phyloP scores from a whole-genome alignment of 1,284 basidiomycete genomes.

The Microstroma glucosiphilum region DNA sequence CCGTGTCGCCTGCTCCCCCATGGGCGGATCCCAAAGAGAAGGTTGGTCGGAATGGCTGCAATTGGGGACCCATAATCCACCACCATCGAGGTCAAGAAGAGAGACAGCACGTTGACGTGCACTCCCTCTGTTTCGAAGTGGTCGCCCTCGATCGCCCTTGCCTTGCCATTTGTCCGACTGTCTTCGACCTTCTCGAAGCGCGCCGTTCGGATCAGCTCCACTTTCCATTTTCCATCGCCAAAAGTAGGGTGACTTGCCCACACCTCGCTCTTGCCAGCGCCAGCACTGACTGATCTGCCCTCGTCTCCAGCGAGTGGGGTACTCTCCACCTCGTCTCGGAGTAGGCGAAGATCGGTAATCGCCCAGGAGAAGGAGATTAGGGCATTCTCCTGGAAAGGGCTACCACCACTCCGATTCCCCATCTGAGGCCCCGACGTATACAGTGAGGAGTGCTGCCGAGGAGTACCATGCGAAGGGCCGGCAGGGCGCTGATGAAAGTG shows the following conservation, averaged over 20 bases:
- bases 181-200: neutral
- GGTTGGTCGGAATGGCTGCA: slow-evolving; percentile 27
- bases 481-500: too few relatives aligned
- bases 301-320: slow-evolving; percentile 28
- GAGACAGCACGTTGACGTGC: slow-evolving; percentile 29
- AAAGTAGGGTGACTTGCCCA: slow-evolving; percentile 46
- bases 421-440: too few relatives aligned
- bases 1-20: neutral
- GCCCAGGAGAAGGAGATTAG: slow-evolving; percentile 40
- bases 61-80: slow-evolving; percentile 29
- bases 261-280: slow-evolving; percentile 36
- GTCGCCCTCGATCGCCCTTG: neutral
- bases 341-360: slow-evolving; percentile 30
- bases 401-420: too few relatives aligned
- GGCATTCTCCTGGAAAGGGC: slow-evolving; percentile 32
- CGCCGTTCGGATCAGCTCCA: slow-evolving; percentile 37
- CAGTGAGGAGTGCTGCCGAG: too few relatives aligned
- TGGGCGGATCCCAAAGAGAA: slow-evolving; percentile 36
- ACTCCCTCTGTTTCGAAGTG: neutral
- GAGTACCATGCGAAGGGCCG: too few relatives aligned
- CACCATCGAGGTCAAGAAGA: slow-evolving; percentile 33
- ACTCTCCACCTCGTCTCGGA: slow-evolving; percentile 39
- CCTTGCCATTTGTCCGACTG: neutral
- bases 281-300: slow-evolving; percentile 38
- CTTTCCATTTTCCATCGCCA: slow-evolving; percentile 45